Base-by-base conservation (phyloP, 2,329 filamentous ascomycete genomes). In the Xylariaceae sp. region DNA sequence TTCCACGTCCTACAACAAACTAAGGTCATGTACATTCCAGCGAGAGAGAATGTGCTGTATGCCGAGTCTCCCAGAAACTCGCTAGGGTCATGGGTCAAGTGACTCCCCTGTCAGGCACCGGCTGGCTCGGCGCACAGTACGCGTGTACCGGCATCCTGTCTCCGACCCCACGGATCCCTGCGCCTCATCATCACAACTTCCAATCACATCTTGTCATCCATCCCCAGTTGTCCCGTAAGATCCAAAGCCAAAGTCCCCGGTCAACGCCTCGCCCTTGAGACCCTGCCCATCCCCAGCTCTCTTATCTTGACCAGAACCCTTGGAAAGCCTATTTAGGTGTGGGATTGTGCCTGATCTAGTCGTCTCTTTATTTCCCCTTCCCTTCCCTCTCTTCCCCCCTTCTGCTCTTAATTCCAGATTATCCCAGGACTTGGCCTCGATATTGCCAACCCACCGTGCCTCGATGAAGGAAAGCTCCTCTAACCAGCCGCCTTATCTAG, bases 381-480 rank as follows among this genome's bases (percentile, higher is more conserved):
- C 21, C 21, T 24, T 24, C 21, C 15, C 19, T 37, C 29, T 34
- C 21, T 43, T 9, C 13, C 34, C 44, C 33, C 32, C 28, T 30
- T 28, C 36, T 38, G 50, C 50, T 52, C 51, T 51, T 38, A 15
- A 29, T 50, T 41, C 46, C 11, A 52, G 49, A 51, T 49, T 48
- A 51, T 31, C 41, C 23, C 50, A 40, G 54, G 56, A 52, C 48
- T 55, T 57, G 54, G 54, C 55, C 54, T 59, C 53, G 48, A 51
- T 50, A 41, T 41, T 55, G 54, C 60, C 66, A 64, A 52, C 49
- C 38, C 43, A 49, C 44, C 50, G 46, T 41, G 52, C 48, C 57
- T 78, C 75, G 74, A 80, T 80, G 76, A 79, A 76, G 73, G 65
- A 76, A 71, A 64, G 65, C 65, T 74, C 67, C 51, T 62, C 71